phyloP scores from a whole-genome alignment of 306 rosid species.

The Cercis canadensis region DNA sequence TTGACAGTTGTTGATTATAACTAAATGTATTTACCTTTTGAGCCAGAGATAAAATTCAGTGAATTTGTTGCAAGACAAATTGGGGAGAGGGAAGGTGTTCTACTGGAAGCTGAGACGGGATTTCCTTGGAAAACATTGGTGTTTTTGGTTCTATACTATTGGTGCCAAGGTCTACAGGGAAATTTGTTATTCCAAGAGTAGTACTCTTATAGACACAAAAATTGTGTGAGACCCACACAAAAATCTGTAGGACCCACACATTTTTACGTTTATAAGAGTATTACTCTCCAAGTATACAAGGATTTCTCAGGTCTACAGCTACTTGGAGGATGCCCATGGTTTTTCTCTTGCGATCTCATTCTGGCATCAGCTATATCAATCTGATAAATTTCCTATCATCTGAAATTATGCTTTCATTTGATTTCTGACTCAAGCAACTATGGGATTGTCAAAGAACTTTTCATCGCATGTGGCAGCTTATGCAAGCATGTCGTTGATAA shows the following conservation, averaged over 20 bases:
- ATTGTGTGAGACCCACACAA: too few species aligned
- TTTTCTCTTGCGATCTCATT: conserved; percentile 37
- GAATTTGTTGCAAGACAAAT: conserved; percentile 89
- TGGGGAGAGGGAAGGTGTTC: conserved; percentile 89
- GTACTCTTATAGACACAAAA: too few species aligned
- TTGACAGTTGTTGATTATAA: conserved; percentile 20
- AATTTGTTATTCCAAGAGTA: too few species aligned
- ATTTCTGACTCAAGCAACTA: not conserved
- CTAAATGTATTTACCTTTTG: conserved; percentile 22
- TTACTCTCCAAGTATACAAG: too few species aligned
- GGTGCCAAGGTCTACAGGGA: conserved; percentile 82
- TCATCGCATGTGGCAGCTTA: conserved; percentile 19
- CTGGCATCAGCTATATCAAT: conserved; percentile 13
- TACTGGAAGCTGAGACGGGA: conserved; percentile 96
- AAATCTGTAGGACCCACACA: too few species aligned
- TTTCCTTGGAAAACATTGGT: conserved; percentile 85
- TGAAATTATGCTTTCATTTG: conserved; percentile 6
- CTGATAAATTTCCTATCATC: conserved; percentile 23
- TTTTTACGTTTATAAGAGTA: too few species aligned
- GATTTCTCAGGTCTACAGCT: conserved; percentile 7
- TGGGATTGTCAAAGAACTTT: not conserved
- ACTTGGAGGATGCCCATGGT: conserved; percentile 90
- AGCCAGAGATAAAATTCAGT: conserved; percentile 75
- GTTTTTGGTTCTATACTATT: conserved; percentile 93
- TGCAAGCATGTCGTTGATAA: conserved; percentile 95